Evolutionary conservation across 202 grass and related monocot species (phyloP).

Genomic region (Schoenoplectus tabernaemontani): DNA sequence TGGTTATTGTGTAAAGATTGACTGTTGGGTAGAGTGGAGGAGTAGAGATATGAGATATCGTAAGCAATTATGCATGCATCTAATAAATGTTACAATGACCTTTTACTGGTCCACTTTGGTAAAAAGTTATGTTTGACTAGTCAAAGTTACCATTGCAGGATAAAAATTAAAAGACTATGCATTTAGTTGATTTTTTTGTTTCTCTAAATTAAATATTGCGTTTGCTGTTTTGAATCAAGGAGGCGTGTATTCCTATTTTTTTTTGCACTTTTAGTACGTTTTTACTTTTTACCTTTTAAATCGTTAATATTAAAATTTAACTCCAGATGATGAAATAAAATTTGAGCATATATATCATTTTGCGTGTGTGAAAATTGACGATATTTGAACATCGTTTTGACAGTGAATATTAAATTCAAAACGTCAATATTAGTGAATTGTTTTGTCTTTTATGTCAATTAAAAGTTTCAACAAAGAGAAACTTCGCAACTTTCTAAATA

Average conservation of each 20-base stretch:
- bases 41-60: neutral
- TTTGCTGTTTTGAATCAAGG: too few species aligned
- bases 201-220: neutral
- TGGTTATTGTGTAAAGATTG: neutral
- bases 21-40: neutral
- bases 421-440: too few species aligned
- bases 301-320: neutral
- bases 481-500: too few species aligned
- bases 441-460: too few species aligned
- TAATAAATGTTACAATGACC: neutral
- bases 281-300: neutral
- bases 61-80: neutral
- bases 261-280: neutral
- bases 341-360: too few species aligned
- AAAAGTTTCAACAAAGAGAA: too few species aligned
- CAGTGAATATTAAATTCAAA: too few species aligned
- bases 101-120: neutral
- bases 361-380: too few species aligned
- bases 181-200: neutral
- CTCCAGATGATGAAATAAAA: neutral
- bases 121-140: neutral
- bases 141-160: neutral
- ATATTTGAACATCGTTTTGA: too few species aligned
- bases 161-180: neutral
- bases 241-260: neutral